Percentiles rank a stretch among this genome's conserved stretches.
phyloP scores from a whole-genome alignment of 75 land plant genomes.

The Ceratopteris richardii region DNA sequence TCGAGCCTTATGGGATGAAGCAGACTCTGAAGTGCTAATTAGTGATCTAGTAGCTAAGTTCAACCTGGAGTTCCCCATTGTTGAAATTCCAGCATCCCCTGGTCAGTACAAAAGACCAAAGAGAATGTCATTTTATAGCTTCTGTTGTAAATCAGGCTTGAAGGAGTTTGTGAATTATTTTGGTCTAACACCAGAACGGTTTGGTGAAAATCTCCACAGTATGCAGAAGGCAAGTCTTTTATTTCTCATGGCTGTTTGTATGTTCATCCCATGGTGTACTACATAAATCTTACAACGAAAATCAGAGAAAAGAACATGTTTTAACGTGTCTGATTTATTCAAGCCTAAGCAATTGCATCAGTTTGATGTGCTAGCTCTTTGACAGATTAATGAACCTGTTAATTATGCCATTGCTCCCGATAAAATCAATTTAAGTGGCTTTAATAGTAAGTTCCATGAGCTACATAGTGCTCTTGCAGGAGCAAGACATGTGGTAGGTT shows the following conservation, averaged over 20 bases:
- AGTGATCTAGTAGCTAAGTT: constrained; percentile 90
- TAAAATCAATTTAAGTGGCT: constrained; percentile 59
- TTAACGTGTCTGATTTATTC: too few species aligned
- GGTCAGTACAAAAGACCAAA: constrained; percentile 87
- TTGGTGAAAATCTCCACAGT: constrained; percentile 51
- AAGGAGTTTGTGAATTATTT: constrained; percentile 63
- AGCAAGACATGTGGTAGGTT: constrained; percentile 90
- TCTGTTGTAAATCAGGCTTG: constrained; percentile 67
- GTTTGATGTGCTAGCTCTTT: neutral
- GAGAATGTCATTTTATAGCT: constrained; percentile 61
- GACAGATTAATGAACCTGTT: constrained; percentile 42
- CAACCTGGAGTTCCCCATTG: constrained; percentile 85
- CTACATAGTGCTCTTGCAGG: constrained; percentile 71
- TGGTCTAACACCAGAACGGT: constrained; percentile 68
- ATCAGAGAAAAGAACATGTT: too few species aligned
- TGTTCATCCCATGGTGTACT: too few species aligned
- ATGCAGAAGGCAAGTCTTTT: constrained; percentile 44
- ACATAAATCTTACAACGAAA: too few species aligned
- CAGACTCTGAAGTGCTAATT: constrained; percentile 66
- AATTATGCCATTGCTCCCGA: constrained; percentile 75
- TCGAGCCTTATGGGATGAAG: constrained; percentile 49
- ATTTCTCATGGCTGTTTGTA: neutral
- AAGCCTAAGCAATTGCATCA: too few species aligned
- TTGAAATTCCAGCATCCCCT: constrained; percentile 44
- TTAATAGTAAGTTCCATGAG: constrained; percentile 58